Percentiles rank a stretch among this genome's conserved stretches.
Conservation (phyloP, 2,329 filamentous ascomycete species). For the Cordyceps farinosa region DNA sequence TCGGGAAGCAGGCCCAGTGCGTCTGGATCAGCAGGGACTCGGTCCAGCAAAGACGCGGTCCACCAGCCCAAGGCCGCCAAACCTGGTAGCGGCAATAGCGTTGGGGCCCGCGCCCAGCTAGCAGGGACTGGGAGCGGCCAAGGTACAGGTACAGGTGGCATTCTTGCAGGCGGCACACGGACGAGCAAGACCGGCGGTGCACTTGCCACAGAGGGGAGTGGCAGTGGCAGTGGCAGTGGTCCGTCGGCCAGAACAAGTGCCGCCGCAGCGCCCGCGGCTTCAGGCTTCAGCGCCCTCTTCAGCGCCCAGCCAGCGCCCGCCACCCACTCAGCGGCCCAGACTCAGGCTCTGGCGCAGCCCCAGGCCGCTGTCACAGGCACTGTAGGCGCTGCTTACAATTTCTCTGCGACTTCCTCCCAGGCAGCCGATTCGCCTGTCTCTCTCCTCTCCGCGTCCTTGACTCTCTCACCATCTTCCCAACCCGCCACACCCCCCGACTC, state of each 20-base stretch:
- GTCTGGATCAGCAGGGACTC: not conserved
- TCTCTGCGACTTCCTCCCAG: slow-evolving; percentile 4
- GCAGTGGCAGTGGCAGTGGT: not conserved
- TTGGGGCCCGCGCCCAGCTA: not conserved
- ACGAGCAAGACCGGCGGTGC: not conserved
- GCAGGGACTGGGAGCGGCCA: not conserved
- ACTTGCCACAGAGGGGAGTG: not conserved
- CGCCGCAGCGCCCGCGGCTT: not conserved
- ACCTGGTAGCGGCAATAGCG: slow-evolving; percentile 11
- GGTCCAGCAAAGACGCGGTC: not conserved
- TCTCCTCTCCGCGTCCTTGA: slow-evolving; percentile 19
- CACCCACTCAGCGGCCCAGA: not conserved
- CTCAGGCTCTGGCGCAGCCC: not conserved
- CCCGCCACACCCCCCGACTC: slow-evolving; percentile 23
- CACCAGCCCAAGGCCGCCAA: slow-evolving; percentile 1
- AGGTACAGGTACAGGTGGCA: not conserved
- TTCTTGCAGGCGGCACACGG: not conserved
- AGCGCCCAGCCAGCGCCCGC: not conserved
- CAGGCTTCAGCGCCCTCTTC: slow-evolving; percentile 9
- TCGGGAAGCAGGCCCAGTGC: not conserved
- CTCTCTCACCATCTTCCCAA: slow-evolving; percentile 25
- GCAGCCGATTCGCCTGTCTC: slow-evolving; percentile 15
- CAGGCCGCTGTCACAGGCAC: not conserved
- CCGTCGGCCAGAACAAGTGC: not conserved
- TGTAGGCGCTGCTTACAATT: slow-evolving; percentile 20